These are phyloP conservation scores for Globisporangium takayamanum DNA, from an alignment of 352 stramenopile species.

Conservation along the genomic window DNA sequence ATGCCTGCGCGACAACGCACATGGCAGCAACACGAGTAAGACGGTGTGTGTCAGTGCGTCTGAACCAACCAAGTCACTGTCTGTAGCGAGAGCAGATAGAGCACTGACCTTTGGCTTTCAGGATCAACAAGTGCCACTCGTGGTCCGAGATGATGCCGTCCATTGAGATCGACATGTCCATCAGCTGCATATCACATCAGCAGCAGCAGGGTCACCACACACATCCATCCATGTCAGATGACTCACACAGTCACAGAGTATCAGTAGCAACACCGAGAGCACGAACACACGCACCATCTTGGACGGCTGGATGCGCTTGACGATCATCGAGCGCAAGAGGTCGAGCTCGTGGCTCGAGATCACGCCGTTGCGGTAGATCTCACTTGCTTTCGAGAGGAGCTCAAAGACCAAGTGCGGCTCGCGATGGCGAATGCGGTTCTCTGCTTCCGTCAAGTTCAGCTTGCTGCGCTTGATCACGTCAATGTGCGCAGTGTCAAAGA, in stretches of 20 bases:
- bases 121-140: conserved; percentile 78
- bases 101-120: conserved; percentile 67
- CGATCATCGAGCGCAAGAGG: conserved; percentile 63
- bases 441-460: conserved; percentile 66
- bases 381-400: conserved; percentile 72
- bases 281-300: conserved; percentile 52
- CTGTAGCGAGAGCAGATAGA: no score
- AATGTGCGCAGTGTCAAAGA: conserved; percentile 68
- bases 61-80: neutral
- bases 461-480: conserved; percentile 82
- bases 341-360: conserved; percentile 82
- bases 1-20: conserved; percentile 29
- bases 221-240: neutral
- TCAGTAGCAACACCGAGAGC: neutral
- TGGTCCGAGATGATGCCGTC: conserved; percentile 82
- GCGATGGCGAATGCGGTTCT: conserved; percentile 78
- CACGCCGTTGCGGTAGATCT: conserved; percentile 75
- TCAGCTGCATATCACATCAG: conserved; percentile 29
- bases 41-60: neutral
- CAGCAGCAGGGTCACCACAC: neutral
- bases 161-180: conserved; percentile 82
- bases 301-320: conserved; percentile 71
- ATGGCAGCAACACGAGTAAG: neutral
- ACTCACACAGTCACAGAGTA: neutral
- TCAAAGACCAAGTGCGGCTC: conserved; percentile 82